phyloP scores from a whole-genome alignment of 345 rosid species.

The Eucalyptus melliodora region DNA sequence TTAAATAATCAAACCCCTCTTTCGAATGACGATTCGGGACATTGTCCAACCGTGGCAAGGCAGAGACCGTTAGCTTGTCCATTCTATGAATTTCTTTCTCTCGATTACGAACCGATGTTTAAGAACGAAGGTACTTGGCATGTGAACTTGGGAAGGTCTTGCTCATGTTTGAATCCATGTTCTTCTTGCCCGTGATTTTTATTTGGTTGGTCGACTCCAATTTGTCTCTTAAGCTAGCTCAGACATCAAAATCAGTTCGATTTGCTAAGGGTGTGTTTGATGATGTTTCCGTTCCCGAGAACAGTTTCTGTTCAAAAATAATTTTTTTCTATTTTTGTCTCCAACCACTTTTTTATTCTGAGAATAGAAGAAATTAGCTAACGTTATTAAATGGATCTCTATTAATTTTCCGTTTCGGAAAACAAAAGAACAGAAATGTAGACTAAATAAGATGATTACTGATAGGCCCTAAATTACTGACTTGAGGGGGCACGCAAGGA shows the following conservation, averaged over 20 bases:
- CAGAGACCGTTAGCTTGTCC: not conserved
- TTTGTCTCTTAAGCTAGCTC: not conserved
- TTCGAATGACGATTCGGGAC: not conserved
- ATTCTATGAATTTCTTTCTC: not conserved
- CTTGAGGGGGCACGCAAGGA: not conserved
- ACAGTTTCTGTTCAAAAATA: too few species aligned
- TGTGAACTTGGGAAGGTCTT: not conserved
- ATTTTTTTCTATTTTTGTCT: too few species aligned
- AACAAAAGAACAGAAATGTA: too few species aligned
- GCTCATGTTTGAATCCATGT: not conserved
- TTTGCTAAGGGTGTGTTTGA: not conserved
- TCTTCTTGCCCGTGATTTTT: not conserved
- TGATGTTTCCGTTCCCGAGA: rapidly evolving
- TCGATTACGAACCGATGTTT: not conserved
- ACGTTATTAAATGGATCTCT: too few species aligned
- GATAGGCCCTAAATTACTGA: not conserved
- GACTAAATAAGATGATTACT: too few species aligned
- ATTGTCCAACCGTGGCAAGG: not conserved
- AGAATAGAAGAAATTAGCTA: too few species aligned
- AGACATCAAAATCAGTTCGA: not conserved
- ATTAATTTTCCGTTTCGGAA: too few species aligned
- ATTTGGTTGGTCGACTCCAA: not conserved
- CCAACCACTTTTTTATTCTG: too few species aligned
- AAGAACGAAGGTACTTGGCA: not conserved
- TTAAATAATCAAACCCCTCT: not conserved